These are phyloP conservation scores for Helenozyma rhizophorensis DNA, from an alignment of 805 yeast species.

Conservation along the genomic window DNA sequence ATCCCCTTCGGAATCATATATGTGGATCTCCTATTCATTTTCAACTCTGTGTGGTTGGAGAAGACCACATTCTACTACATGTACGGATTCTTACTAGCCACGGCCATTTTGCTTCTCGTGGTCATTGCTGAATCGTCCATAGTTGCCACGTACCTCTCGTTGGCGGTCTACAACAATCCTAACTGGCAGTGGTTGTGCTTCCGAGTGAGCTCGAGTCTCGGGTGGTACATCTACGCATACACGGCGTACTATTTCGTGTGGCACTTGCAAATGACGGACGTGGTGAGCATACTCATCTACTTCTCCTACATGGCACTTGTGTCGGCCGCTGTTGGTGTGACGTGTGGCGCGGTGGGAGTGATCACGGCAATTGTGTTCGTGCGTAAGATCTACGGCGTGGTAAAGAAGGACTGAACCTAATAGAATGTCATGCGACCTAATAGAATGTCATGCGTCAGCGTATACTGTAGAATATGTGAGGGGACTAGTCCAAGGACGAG, in stretches of 20 bases:
- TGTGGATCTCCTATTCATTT: slow-evolving; percentile 68
- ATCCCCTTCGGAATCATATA: slow-evolving; percentile 79
- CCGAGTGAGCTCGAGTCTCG: slow-evolving; percentile 62
- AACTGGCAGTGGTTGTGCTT: slow-evolving; percentile 86
- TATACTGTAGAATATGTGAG: slow-evolving; percentile 1
- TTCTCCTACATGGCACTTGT: slow-evolving; percentile 68
- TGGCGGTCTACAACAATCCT: slow-evolving; percentile 49
- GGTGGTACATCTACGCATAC: slow-evolving; percentile 65
- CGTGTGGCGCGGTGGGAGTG: slow-evolving; percentile 74
- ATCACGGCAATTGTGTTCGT: slow-evolving; percentile 65
- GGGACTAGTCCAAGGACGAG: slow-evolving; percentile 80
- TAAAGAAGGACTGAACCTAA: slow-evolving; percentile 47
- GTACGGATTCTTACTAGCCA: slow-evolving; percentile 71
- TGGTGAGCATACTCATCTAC: slow-evolving; percentile 63
- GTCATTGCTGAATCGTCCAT: slow-evolving; percentile 70
- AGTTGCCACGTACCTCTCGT: slow-evolving; percentile 60
- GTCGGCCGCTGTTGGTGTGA: slow-evolving; percentile 57
- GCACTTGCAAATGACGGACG: slow-evolving; percentile 58
- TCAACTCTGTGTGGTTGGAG: slow-evolving; percentile 76
- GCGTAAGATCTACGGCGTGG: slow-evolving; percentile 53
- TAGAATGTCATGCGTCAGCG: slow-evolving; percentile 6
- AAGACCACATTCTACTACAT: slow-evolving; percentile 73
- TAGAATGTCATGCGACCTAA: background rate
- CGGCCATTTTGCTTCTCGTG: slow-evolving; percentile 53
- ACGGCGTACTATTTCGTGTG: slow-evolving; percentile 61